phyloP scores from a whole-genome alignment of 768 basidiomycete species.

The Daedaleopsis sinensis region DNA sequence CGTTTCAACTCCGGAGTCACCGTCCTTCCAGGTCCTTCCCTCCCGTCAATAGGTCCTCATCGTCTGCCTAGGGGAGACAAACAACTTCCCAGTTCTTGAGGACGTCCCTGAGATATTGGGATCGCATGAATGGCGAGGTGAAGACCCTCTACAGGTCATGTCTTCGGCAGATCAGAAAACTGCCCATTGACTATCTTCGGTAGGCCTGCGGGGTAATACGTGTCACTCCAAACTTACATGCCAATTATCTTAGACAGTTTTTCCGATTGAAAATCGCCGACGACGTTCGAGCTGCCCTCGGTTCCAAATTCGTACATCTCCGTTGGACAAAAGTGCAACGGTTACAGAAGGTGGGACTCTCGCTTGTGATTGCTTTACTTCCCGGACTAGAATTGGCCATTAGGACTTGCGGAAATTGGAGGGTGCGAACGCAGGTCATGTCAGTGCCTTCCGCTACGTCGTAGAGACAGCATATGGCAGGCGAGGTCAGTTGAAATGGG shows the following conservation, averaged over 20 bases:
- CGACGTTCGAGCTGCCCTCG: slow-evolving; percentile 54
- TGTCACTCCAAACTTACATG: slow-evolving; percentile 8
- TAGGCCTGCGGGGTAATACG: slow-evolving; percentile 24
- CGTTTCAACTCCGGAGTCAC: no score
- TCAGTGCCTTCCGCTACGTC: slow-evolving; percentile 55
- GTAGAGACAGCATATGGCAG: slow-evolving; percentile 77
- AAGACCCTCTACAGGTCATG: slow-evolving; percentile 41
- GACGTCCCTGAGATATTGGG: not conserved
- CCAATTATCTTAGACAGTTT: slow-evolving; percentile 51
- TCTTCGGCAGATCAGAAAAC: slow-evolving; percentile 43
- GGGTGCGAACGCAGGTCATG: slow-evolving; percentile 54
- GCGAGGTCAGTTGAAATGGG: slow-evolving; percentile 68
- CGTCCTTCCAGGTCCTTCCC: no score
- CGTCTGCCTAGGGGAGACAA: no score
- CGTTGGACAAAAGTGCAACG: slow-evolving; percentile 49
- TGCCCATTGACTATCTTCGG: slow-evolving; percentile 53
- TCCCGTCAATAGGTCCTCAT: no score
- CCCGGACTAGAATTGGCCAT: no score
- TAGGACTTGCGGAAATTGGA: slow-evolving; percentile 59
- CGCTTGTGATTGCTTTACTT: no score
- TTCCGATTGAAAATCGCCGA: slow-evolving; percentile 62
- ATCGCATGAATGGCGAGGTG: slow-evolving; percentile 18
- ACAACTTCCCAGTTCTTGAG: not conserved
- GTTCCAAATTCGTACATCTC: slow-evolving; percentile 35
- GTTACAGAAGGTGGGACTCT: slow-evolving; percentile 51